Evolutionary conservation across 1,139 yeast genomes (phyloP).

Genomic region (Geotrichum australiense): DNA sequence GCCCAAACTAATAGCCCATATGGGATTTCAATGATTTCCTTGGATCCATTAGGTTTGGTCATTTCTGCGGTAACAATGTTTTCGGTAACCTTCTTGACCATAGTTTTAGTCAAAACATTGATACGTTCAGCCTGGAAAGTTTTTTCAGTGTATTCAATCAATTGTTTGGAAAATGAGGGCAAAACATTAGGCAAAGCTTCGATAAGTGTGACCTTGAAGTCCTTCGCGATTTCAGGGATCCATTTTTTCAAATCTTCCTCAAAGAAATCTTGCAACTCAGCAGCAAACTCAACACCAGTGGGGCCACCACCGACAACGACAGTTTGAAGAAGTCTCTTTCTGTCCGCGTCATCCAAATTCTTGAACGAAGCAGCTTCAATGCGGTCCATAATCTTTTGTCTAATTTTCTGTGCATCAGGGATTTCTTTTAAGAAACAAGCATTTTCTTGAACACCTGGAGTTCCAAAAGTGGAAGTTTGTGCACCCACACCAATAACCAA

Average conservation of each 20-base stretch:
- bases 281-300: conserved; percentile 95
- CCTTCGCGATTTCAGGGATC: conserved; percentile 81
- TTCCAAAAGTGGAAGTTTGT: conserved; percentile 85
- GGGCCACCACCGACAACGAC: conserved; percentile 97
- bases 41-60: conserved; percentile 59
- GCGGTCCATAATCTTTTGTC: conserved; percentile 69
- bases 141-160: conserved; percentile 77
- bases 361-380: conserved; percentile 77
- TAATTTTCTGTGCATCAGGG: conserved; percentile 70
- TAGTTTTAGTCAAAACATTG: conserved; percentile 70
- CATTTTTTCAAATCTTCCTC: conserved; percentile 84
- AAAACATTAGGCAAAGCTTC: conserved; percentile 90
- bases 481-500: conserved; percentile 90
- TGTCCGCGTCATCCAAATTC: conserved; percentile 66
- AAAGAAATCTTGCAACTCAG: conserved; percentile 88
- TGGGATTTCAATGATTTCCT: conserved; percentile 59
- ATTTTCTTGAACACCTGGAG: conserved; percentile 86
- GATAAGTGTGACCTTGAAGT: conserved; percentile 73
- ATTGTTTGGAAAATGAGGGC: conserved; percentile 77
- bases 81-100: conserved; percentile 77
- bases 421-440: conserved; percentile 84
- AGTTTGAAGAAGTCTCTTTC: conserved; percentile 72
- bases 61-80: conserved; percentile 62
- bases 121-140: conserved; percentile 76
- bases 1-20: conserved; percentile 96